Percentiles rank a stretch among this genome's conserved stretches.
These are phyloP conservation scores for Glycine soja DNA, from an alignment of 306 rosid genomes.

Conservation along the genomic window DNA sequence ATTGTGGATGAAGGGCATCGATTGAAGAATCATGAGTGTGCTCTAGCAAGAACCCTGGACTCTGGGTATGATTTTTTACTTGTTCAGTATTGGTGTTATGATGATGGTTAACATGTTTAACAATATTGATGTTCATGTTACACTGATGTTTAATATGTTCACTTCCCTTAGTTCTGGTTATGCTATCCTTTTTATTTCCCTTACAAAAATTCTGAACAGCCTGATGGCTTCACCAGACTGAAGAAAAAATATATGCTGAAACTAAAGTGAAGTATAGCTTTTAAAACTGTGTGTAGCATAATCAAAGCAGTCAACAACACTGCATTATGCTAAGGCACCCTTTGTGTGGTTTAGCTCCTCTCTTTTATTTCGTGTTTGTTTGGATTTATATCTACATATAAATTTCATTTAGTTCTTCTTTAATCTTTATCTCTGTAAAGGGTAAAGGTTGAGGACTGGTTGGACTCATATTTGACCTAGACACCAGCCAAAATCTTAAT, in stretches of 20 bases:
- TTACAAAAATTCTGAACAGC: not conserved
- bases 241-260: constrained; percentile 23
- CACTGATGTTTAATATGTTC: constrained; percentile 7
- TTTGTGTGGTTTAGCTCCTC: not conserved
- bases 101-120: constrained; percentile 17
- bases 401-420: too few species aligned
- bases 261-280: constrained; percentile 18
- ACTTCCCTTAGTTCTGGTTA: constrained; percentile 28
- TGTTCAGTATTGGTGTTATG: constrained; percentile 18
- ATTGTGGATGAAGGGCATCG: constrained; percentile 98
- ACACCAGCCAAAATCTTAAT: constrained; percentile 5
- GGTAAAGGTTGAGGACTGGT: not conserved
- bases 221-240: constrained; percentile 6
- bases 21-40: constrained; percentile 89
- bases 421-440: too few species aligned
- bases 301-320: constrained; percentile 21
- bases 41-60: constrained; percentile 86
- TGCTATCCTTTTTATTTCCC: not conserved
- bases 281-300: constrained; percentile 3
- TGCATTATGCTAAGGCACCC: not conserved
- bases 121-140: constrained; percentile 22
- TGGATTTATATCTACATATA: not conserved
- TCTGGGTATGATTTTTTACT: constrained; percentile 69
- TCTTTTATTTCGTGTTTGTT: constrained; percentile 2
- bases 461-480: constrained; percentile 23